Percentiles rank a stretch among this genome's conserved stretches.
These are phyloP conservation scores for Triticum timopheevii DNA, from an alignment of 176 grass and related monocot species.

Conservation along the genomic window DNA sequence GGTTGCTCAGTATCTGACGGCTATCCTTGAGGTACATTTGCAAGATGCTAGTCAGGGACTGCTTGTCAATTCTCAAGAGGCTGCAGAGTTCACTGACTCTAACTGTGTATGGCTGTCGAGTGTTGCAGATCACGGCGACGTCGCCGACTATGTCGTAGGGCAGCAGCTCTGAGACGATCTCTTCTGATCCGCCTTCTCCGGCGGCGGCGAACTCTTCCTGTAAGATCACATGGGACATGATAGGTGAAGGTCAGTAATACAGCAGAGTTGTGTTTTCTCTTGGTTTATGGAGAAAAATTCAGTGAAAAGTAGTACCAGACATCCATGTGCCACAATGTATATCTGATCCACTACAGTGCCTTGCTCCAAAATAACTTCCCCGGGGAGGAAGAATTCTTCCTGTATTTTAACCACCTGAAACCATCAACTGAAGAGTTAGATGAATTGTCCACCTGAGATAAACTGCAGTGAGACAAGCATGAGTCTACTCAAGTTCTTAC, in stretches of 20 bases:
- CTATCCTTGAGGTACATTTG: constrained; percentile 85
- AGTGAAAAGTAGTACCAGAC: constrained; percentile 52
- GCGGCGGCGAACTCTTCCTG: constrained; percentile 55
- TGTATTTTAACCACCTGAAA: constrained; percentile 70
- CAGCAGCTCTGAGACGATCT: constrained; percentile 56
- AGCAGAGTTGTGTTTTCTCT: not conserved
- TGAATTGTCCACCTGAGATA: not conserved
- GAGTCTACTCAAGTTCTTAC: constrained; percentile 47
- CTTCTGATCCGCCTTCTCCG: constrained; percentile 49
- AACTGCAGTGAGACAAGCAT: not conserved
- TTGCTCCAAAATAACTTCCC: constrained; percentile 52
- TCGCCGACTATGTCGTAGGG: constrained; percentile 71
- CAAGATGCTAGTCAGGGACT: constrained; percentile 64
- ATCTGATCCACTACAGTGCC: constrained; percentile 58
- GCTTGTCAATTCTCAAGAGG: constrained; percentile 81
- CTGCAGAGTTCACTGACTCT: constrained; percentile 74
- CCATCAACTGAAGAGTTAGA: not conserved
- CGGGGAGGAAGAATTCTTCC: constrained; percentile 56
- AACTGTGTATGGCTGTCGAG: constrained; percentile 64
- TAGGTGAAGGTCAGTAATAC: not conserved
- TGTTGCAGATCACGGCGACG: constrained; percentile 65
- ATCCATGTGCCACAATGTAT: constrained; percentile 61
- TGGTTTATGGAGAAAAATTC: not conserved
- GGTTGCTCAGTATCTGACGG: constrained; percentile 69
- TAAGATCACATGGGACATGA: not conserved